Percentiles rank a stretch among this genome's conserved stretches.
phyloP scores from a whole-genome alignment of 345 rosid genomes.

The Raphanus raphanistrum region DNA sequence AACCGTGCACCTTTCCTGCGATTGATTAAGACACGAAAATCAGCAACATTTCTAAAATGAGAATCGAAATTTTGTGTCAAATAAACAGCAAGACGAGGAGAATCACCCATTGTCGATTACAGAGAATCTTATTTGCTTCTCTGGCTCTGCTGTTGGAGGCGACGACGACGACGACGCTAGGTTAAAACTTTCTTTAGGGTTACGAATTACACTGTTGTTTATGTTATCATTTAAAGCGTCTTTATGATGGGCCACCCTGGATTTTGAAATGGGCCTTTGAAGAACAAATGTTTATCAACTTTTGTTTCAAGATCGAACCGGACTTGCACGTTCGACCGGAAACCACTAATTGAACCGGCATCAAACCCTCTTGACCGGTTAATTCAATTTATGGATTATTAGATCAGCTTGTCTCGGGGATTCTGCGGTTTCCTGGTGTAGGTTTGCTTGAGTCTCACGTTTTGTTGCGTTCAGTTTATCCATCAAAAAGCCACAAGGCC shows the following conservation, averaged over 20 bases:
- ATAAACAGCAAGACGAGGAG: neutral
- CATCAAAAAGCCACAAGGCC: neutral
- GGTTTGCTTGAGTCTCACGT: too few relatives aligned
- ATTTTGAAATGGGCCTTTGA: too few relatives aligned
- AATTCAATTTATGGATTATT: too few relatives aligned
- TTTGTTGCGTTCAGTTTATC: too few relatives aligned
- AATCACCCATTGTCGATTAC: constrained; percentile 6
- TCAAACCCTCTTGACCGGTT: too few relatives aligned
- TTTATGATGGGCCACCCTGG: neutral
- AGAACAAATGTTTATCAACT: neutral
- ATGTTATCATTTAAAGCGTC: neutral
- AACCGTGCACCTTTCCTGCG: constrained; percentile 19
- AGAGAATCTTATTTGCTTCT: neutral
- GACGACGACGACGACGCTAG: neutral
- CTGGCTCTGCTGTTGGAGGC: neutral
- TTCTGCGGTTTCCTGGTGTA: too few relatives aligned
- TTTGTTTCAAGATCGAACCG: neutral
- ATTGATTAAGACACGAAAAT: neutral
- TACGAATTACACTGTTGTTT: neutral
- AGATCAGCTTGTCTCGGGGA: too few relatives aligned
- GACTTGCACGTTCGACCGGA: neutral
- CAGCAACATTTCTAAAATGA: too few relatives aligned
- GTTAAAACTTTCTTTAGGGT: neutral
- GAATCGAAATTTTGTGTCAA: neutral
- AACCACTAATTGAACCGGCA: too few relatives aligned